Conservation (phyloP, 371 early-diverging fungal species). For the Batkoa obscura region DNA sequence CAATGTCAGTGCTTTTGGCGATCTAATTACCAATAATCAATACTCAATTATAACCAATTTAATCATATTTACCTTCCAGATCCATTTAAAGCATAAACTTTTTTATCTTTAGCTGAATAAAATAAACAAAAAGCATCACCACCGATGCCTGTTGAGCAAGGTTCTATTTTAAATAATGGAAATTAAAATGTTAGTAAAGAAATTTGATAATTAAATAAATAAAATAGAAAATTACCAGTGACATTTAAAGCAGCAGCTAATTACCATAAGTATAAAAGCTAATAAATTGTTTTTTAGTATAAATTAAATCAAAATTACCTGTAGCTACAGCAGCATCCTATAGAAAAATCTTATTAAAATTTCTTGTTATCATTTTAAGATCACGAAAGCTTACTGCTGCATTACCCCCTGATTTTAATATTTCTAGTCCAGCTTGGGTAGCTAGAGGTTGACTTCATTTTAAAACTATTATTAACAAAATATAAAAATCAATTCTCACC, state of each 20-base stretch:
- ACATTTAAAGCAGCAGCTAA: constrained; percentile 43
- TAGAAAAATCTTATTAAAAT: not conserved
- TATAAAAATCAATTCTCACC: not conserved
- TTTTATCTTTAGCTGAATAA: constrained; percentile 36
- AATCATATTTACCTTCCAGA: constrained; percentile 35
- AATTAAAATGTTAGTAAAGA: not conserved
- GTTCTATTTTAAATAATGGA: constrained; percentile 23
- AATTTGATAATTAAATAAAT: too few relatives aligned
- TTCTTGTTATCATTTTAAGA: not conserved
- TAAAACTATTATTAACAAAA: not conserved
- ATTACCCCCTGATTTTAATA: constrained; percentile 70
- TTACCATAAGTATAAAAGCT: too few relatives aligned
- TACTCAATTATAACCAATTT: not conserved
- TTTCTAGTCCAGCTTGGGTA: constrained; percentile 53
- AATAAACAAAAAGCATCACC: constrained; percentile 81
- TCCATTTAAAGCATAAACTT: constrained; percentile 46
- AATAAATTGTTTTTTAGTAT: too few relatives aligned
- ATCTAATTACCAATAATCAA: constrained; percentile 11
- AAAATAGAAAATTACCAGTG: constrained; percentile 31
- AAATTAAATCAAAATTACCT: constrained; percentile 12
- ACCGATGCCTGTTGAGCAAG: constrained; percentile 76
- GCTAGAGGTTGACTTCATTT: constrained; percentile 53
- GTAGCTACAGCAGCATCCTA: constrained; percentile 71
- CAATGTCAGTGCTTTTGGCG: constrained; percentile 37
- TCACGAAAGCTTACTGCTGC: constrained; percentile 50